Conservation (phyloP, 257 asterid genomes). For the Perilla frutescens region DNA sequence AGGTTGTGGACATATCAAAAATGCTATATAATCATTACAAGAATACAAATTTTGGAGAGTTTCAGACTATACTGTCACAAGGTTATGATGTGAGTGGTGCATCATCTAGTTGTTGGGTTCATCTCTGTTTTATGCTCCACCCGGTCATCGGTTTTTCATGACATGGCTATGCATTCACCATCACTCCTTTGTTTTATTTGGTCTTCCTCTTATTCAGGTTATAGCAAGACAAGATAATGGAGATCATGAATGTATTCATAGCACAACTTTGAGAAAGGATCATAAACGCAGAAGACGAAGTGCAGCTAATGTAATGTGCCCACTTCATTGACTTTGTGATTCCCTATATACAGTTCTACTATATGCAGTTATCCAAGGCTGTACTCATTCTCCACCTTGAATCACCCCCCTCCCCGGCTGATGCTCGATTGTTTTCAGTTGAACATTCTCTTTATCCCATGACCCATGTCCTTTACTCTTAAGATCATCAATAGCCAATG, state of each 20-base stretch:
- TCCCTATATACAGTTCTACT: constrained; percentile 18
- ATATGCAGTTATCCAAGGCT: background rate
- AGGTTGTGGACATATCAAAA: constrained; percentile 81
- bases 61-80: constrained; percentile 44
- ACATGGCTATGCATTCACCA: background rate
- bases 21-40: constrained; percentile 54
- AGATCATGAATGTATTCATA: constrained; percentile 44
- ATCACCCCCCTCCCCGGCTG: background rate
- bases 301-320: constrained; percentile 48
- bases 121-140: constrained; percentile 24
- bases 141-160: constrained; percentile 5
- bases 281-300: constrained; percentile 47
- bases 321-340: constrained; percentile 32
- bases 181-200: constrained; percentile 30
- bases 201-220: constrained; percentile 47
- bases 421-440: constrained; percentile 27
- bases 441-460: constrained; percentile 12
- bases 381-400: constrained; percentile 15
- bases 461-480: constrained; percentile 2
- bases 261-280: constrained; percentile 39
- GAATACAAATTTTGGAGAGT: constrained; percentile 56
- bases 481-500: constrained; percentile 19
- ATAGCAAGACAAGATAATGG: constrained; percentile 32
- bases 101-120: constrained; percentile 29
- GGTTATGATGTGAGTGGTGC: constrained; percentile 56